Evolutionary conservation across 495 filamentous ascomycete species (phyloP).

Genomic region (Saxispiralis lemnorum): DNA sequence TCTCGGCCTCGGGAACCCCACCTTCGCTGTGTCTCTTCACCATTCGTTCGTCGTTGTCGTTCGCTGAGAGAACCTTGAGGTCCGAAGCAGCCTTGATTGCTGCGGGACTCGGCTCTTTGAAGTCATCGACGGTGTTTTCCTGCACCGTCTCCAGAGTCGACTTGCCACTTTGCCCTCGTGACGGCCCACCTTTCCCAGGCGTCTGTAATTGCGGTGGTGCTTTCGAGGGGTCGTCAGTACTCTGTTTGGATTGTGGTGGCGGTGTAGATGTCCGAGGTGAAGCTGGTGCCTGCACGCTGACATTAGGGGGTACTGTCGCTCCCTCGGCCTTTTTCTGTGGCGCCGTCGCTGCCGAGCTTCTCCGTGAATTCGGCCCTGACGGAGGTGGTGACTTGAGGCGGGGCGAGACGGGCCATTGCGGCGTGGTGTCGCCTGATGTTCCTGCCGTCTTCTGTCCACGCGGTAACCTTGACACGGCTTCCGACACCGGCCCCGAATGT

Average conservation of each 20-base stretch:
- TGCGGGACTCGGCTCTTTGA: slow-evolving; percentile 9
- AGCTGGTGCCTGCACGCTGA: slow-evolving; percentile 36
- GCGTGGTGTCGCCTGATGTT: slow-evolving; percentile 31
- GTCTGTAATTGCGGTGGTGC: not conserved
- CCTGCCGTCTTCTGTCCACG: slow-evolving; percentile 37
- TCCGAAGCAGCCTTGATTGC: slow-evolving; percentile 12
- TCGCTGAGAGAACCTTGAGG: slow-evolving; percentile 18
- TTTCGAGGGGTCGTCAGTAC: slow-evolving; percentile 27
- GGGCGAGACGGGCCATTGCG: slow-evolving; percentile 50
- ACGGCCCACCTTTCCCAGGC: slow-evolving; percentile 8
- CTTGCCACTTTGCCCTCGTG: slow-evolving; percentile 46
- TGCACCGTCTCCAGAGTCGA: slow-evolving; percentile 80
- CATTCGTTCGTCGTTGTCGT: slow-evolving; percentile 25
- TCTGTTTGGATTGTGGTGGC: slow-evolving; percentile 35
- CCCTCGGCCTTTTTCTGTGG: slow-evolving; percentile 22
- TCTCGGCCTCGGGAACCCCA: slow-evolving; percentile 12
- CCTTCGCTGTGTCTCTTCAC: slow-evolving; percentile 23
- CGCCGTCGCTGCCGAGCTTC: slow-evolving; percentile 16
- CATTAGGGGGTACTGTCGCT: slow-evolving; percentile 24
- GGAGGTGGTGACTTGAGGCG: slow-evolving; percentile 53
- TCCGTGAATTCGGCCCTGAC: slow-evolving; percentile 17
- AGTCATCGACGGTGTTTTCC: slow-evolving; percentile 50
- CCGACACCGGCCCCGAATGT: slow-evolving; percentile 33
- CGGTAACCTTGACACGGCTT: slow-evolving; percentile 42
- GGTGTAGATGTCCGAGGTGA: slow-evolving; percentile 31